These are phyloP conservation scores for Umbelopsis ramanniana DNA, from an alignment of 192 early-diverging fungal genomes.

Conservation along the genomic window DNA sequence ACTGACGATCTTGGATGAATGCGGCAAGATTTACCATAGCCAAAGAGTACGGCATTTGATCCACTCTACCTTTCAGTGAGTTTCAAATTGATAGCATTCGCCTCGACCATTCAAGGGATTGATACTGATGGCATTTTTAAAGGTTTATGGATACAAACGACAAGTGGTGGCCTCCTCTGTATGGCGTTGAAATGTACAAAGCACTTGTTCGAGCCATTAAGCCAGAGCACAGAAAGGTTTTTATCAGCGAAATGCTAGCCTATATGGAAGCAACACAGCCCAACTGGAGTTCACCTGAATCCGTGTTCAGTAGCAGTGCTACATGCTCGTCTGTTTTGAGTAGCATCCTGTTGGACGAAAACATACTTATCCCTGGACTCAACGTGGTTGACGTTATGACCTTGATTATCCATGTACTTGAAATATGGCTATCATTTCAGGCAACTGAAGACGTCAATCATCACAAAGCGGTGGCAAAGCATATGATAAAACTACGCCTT, in stretches of 20 bases:
- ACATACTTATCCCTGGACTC: neutral
- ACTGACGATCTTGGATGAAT: slow-evolving; percentile 2
- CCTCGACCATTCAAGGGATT: neutral
- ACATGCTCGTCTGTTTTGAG: slow-evolving; percentile 4
- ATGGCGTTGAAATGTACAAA: slow-evolving; percentile 12
- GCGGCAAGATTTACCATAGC: slow-evolving; percentile 3
- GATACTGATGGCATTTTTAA: neutral
- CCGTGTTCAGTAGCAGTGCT: neutral
- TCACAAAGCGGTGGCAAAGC: slow-evolving; percentile 7
- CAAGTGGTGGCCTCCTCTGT: slow-evolving; percentile 12
- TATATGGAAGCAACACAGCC: slow-evolving; percentile 17
- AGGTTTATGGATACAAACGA: slow-evolving; percentile 9
- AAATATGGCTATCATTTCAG: neutral
- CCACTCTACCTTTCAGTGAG: slow-evolving; percentile 6
- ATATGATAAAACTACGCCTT: slow-evolving; percentile 11
- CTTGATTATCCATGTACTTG: neutral
- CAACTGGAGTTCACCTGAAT: neutral
- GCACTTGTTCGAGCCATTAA: neutral
- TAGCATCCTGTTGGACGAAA: slow-evolving; percentile 5
- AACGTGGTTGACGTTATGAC: neutral
- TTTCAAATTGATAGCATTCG: neutral
- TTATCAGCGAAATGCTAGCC: slow-evolving; percentile 2
- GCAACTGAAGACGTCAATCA: neutral
- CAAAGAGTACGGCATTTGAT: slow-evolving; percentile 9
- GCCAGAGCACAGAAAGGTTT: slow-evolving; percentile 3